Percentiles rank a stretch among this genome's conserved stretches.
Evolutionary conservation across 805 yeast genomes (phyloP).

Genomic region (Saccharomycopsis microspora): DNA sequence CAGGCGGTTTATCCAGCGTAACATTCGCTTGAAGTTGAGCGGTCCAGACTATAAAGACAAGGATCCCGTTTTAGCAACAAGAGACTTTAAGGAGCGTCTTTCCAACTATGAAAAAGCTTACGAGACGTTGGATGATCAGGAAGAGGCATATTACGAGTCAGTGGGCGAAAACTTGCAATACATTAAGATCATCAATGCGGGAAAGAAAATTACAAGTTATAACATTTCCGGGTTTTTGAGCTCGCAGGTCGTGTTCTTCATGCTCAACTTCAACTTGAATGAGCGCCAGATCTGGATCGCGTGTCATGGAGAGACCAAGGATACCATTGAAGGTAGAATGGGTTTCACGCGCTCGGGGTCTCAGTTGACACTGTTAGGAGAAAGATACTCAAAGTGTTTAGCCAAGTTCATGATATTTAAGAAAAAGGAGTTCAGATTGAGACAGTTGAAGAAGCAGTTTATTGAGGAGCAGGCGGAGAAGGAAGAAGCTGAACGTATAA

Average conservation of each 20-base stretch:
- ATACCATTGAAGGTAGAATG: slow-evolving; percentile 72
- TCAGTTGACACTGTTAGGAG: slow-evolving; percentile 66
- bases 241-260: slow-evolving; percentile 85
- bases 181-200: slow-evolving; percentile 58
- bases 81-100: slow-evolving; percentile 33
- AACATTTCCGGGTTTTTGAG: slow-evolving; percentile 73
- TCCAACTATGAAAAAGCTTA: slow-evolving; percentile 42
- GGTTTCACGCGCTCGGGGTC: slow-evolving; percentile 67
- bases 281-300: slow-evolving; percentile 93
- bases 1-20: slow-evolving; percentile 20
- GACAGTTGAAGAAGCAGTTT: slow-evolving; percentile 43
- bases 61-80: slow-evolving; percentile 41
- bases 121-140: slow-evolving; percentile 35
- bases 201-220: slow-evolving; percentile 46
- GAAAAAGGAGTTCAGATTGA: slow-evolving; percentile 53
- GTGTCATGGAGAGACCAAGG: slow-evolving; percentile 87
- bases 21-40: slow-evolving; percentile 23
- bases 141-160: slow-evolving; percentile 33
- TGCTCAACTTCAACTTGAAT: slow-evolving; percentile 77
- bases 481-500: slow-evolving; percentile 13
- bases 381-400: slow-evolving; percentile 58
- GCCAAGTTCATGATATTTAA: slow-evolving; percentile 64
- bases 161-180: slow-evolving; percentile 34
- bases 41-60: slow-evolving; percentile 50
- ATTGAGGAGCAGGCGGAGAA: slow-evolving; percentile 25